Conservation (phyloP, 78 protist species). For the Emiliania huxleyi region DNA sequence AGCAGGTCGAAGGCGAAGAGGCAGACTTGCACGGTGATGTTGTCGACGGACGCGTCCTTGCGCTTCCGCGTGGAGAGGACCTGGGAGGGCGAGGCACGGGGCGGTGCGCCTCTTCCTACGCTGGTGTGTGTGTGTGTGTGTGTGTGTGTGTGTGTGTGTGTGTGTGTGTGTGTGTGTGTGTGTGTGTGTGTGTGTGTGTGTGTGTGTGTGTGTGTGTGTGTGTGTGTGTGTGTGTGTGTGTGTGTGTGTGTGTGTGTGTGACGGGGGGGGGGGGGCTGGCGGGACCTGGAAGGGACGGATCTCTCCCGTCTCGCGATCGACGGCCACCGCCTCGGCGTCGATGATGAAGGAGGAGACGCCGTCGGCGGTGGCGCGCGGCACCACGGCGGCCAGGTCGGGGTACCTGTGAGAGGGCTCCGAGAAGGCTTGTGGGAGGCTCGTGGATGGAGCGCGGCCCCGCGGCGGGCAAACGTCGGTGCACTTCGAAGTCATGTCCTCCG, state of each 20-base stretch:
- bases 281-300: slow-evolving; percentile 93
- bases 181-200: too few species aligned
- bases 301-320: slow-evolving; percentile 48
- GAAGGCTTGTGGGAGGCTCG: too few species aligned
- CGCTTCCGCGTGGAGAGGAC: slow-evolving; percentile 73
- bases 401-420: too few species aligned
- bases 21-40: slow-evolving; percentile 70
- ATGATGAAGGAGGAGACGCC: not conserved
- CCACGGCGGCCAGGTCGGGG: not conserved
- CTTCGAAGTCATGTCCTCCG: slow-evolving; percentile 89
- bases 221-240: too few species aligned
- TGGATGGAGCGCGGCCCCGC: not conserved
- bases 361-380: not conserved
- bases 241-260: too few species aligned
- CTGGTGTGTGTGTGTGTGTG: too few species aligned
- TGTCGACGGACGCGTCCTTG: slow-evolving; percentile 56
- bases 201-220: too few species aligned
- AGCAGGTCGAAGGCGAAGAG: slow-evolving; percentile 96
- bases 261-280: too few species aligned
- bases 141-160: too few species aligned
- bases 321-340: slow-evolving; percentile 95
- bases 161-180: too few species aligned
- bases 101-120: too few species aligned
- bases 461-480: not conserved
- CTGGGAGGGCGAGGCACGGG: too few species aligned